Evolutionary conservation across 1,284 basidiomycete genomes (phyloP).

Genomic region (Trametes versicolor): DNA sequence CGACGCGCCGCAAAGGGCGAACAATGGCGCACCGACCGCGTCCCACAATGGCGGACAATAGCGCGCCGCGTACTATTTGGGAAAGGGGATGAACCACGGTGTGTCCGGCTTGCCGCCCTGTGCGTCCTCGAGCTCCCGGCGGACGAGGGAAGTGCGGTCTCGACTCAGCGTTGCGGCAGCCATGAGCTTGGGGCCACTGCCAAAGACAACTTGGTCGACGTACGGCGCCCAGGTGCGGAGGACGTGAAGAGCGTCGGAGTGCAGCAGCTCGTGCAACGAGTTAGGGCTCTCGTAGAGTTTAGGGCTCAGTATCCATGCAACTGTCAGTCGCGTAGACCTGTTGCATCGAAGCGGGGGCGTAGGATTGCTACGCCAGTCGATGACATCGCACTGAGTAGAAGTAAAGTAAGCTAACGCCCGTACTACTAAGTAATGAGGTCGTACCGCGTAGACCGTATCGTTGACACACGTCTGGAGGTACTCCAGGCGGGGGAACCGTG

Average conservation of each 20-base stretch:
- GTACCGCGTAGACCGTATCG: not conserved
- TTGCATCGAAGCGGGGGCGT: not conserved
- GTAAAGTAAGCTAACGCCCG: not conserved
- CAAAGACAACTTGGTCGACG: not conserved
- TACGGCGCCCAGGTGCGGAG: conserved; percentile 1
- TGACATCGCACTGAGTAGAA: not conserved
- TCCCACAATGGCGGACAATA: not conserved
- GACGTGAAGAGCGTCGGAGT: not conserved
- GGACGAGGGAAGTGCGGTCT: not conserved
- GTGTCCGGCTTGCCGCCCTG: not conserved
- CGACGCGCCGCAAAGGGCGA: not conserved
- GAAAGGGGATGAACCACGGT: not conserved
- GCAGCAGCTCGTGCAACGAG: not conserved
- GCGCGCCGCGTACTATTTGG: too few species aligned
- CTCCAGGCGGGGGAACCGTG: not conserved
- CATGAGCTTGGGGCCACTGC: not conserved
- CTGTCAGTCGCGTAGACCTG: not conserved
- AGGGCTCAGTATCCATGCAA: not conserved
- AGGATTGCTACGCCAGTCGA: not conserved
- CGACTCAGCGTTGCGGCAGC: not conserved
- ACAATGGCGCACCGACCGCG: not conserved
- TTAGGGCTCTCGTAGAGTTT: not conserved
- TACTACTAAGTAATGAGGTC: not conserved
- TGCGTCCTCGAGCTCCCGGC: not conserved
- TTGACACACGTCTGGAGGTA: not conserved